A percentile compares a stretch with the other conserved stretches of the same genome.
Conservation (phyloP, 768 basidiomycete species). For the Boletus rubescentipes region DNA sequence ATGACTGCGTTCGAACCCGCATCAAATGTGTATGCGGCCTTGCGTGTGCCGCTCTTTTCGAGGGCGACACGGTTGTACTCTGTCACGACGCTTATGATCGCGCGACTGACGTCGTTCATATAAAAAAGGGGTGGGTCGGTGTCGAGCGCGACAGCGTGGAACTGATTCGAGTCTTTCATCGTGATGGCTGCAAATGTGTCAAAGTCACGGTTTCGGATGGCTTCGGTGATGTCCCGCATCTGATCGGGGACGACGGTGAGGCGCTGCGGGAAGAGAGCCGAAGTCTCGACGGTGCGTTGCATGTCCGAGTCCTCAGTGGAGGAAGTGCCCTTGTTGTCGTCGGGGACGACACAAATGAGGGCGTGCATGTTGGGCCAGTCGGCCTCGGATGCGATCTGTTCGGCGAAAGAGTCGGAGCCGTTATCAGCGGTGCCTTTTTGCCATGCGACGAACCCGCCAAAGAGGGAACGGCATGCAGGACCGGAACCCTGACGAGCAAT, state of each 20-base stretch:
- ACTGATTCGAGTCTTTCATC: slow-evolving; percentile 97
- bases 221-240: slow-evolving; percentile 78
- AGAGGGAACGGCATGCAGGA: slow-evolving; percentile 95
- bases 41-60: slow-evolving; percentile 53
- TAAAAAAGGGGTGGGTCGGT: slow-evolving; percentile 99
- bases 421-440: slow-evolving; percentile 50
- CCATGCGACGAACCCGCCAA: slow-evolving; percentile 98
- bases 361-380: slow-evolving; percentile 98
- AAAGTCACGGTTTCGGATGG: slow-evolving; percentile 81
- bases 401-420: slow-evolving; percentile 86
- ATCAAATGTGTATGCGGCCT: slow-evolving; percentile 98
- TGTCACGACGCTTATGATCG: slow-evolving; percentile 88
- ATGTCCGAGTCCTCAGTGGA: slow-evolving; percentile 96
- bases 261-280: slow-evolving; percentile 82
- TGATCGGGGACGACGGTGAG: slow-evolving; percentile 88
- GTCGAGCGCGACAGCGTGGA: slow-evolving; percentile 97
- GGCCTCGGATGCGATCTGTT: slow-evolving; percentile 76
- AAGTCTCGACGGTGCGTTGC: slow-evolving; percentile 97
- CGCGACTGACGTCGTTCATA: slow-evolving; percentile 94
- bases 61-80: slow-evolving; percentile 87
- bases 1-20: slow-evolving; percentile 99
- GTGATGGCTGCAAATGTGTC: slow-evolving; percentile 87
- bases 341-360: slow-evolving; percentile 94
- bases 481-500: slow-evolving; percentile 98
- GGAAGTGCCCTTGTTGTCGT: slow-evolving; percentile 94